phyloP scores from a whole-genome alignment of 2,329 filamentous ascomycete genomes.

The Dothiorella sarmentorum region DNA sequence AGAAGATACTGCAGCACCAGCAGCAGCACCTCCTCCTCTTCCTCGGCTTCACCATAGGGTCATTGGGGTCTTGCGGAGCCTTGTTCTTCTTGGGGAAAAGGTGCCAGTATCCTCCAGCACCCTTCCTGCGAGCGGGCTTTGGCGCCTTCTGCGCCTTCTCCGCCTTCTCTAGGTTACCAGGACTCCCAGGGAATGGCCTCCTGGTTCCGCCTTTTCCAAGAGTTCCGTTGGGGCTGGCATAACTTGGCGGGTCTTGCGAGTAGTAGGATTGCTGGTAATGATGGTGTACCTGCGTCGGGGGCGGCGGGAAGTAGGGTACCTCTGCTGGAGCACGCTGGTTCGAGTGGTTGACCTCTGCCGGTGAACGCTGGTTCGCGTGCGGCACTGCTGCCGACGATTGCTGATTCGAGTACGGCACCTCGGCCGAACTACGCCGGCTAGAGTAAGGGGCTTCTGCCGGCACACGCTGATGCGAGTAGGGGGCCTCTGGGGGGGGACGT shows the following conservation, averaged over 20 bases:
- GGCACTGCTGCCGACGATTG: neutral
- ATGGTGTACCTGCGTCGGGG: conserved; percentile 2
- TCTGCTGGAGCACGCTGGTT: neutral
- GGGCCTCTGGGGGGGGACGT: neutral
- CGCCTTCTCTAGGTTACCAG: neutral
- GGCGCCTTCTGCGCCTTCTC: neutral
- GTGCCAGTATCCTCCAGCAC: conserved; percentile 16
- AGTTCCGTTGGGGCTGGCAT: neutral
- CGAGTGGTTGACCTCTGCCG: neutral
- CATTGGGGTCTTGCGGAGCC: conserved; percentile 15
- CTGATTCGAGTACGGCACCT: neutral
- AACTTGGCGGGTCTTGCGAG: neutral
- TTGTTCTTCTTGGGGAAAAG: conserved; percentile 2
- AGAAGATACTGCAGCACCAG: conserved; percentile 34
- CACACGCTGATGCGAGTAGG: neutral
- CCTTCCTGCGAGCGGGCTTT: conserved; percentile 9
- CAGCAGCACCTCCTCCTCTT: conserved; percentile 31
- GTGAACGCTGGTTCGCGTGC: neutral
- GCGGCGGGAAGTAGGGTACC: conserved; percentile 16
- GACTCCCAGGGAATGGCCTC: conserved; percentile 9
- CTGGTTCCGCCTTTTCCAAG: conserved; percentile 5
- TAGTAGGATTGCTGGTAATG: conserved; percentile 7
- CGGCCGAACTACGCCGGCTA: neutral
- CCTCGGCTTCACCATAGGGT: conserved; percentile 27
- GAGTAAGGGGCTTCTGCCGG: neutral